These are phyloP conservation scores for Nakazawaea sp. DNA, from an alignment of 805 yeast species.

Conservation along the genomic window DNA sequence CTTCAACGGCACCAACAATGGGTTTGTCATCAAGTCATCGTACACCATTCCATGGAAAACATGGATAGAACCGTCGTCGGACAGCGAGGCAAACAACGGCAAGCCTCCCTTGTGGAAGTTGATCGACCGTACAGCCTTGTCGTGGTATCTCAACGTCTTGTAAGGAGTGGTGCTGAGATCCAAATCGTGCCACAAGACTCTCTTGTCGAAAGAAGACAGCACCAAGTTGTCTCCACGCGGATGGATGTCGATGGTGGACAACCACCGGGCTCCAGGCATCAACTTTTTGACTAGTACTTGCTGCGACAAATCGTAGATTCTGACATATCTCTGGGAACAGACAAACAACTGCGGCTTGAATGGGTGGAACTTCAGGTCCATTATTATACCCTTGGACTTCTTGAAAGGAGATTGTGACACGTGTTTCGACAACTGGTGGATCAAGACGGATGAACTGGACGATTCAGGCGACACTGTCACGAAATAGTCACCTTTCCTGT, in stretches of 20 bases:
- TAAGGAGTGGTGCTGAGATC: conserved; percentile 87
- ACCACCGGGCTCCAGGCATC: conserved; percentile 94
- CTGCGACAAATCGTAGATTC: conserved; percentile 84
- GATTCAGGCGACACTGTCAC: conserved; percentile 96
- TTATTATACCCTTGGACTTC: conserved; percentile 86
- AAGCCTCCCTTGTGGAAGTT: conserved; percentile 78
- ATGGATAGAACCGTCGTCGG: conserved; percentile 91
- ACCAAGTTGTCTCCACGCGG: conserved; percentile 84
- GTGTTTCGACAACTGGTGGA: conserved; percentile 93
- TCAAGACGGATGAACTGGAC: conserved; percentile 79
- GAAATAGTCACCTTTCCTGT: conserved; percentile 93
- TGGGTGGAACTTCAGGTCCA: conserved; percentile 97
- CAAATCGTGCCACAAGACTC: conserved; percentile 96
- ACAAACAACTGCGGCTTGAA: conserved; percentile 90
- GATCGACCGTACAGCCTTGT: conserved; percentile 86
- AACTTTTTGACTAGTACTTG: conserved; percentile 80
- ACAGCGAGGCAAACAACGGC: conserved; percentile 90
- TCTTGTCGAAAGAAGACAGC: conserved; percentile 89
- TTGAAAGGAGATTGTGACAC: conserved; percentile 93
- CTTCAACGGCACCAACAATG: conserved; percentile 92
- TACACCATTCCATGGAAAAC: conserved; percentile 96
- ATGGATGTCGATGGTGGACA: conserved; percentile 85
- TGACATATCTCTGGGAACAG: conserved; percentile 86
- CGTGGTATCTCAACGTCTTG: conserved; percentile 92
- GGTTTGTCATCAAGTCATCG: conserved; percentile 92